These are phyloP conservation scores for Trametes coccinea DNA, from an alignment of 768 basidiomycete genomes.

Conservation along the genomic window DNA sequence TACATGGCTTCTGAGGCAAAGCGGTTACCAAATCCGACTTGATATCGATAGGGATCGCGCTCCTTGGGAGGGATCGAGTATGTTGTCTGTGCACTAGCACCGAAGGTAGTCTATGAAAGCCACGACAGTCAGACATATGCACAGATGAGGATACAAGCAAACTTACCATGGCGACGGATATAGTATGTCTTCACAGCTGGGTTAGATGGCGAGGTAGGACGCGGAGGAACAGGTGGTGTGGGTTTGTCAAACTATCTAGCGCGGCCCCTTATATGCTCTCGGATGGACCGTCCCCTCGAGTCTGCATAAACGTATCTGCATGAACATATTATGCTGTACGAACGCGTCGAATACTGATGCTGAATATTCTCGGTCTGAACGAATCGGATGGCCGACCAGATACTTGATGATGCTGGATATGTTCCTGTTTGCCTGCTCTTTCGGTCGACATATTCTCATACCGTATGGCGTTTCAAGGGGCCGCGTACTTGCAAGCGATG, in stretches of 20 bases:
- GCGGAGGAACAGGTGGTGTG: too few species aligned
- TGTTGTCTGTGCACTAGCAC: constrained; percentile 42
- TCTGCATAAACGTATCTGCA: constrained; percentile 5
- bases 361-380: background rate
- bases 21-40: constrained; percentile 58
- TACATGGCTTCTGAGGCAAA: constrained; percentile 59
- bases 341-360: background rate
- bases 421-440: background rate
- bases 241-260: too few species aligned
- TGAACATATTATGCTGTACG: constrained; percentile 5
- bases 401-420: background rate
- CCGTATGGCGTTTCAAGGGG: background rate
- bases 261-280: background rate
- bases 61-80: constrained; percentile 40
- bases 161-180: too few species aligned
- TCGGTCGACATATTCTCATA: constrained; percentile 13
- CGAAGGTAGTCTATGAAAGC: constrained; percentile 4
- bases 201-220: too few species aligned
- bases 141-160: background rate
- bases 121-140: background rate
- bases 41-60: constrained; percentile 57
- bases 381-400: background rate
- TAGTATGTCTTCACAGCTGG: too few species aligned
- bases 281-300: background rate
- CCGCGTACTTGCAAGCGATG: background rate